A percentile compares a stretch with the other conserved stretches of the same genome.
phyloP scores from a whole-genome alignment of 768 basidiomycete genomes.

The Tulasnella sp. region DNA sequence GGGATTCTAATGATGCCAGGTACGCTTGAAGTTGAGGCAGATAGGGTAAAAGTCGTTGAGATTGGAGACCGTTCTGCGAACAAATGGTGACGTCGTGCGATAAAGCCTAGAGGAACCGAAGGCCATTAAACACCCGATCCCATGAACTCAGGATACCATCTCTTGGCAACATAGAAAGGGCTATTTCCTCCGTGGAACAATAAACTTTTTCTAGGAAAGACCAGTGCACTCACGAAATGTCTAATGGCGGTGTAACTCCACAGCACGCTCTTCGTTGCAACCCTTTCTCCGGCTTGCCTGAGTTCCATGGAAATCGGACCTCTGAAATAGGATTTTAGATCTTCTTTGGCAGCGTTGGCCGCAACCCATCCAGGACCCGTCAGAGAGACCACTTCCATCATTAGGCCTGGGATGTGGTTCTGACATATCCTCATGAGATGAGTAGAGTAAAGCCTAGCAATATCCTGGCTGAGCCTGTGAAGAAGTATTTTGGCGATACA shows the following conservation, averaged over 20 bases:
- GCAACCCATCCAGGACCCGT: conserved; percentile 67
- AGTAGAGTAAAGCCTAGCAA: conserved; percentile 62
- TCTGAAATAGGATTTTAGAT: conserved; percentile 63
- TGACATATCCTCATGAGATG: conserved; percentile 62
- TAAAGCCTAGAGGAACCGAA: conserved; percentile 48
- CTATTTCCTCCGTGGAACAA: not conserved
- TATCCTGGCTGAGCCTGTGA: conserved; percentile 69
- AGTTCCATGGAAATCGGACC: conserved; percentile 70
- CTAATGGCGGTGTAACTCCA: conserved; percentile 76
- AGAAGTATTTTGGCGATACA: conserved; percentile 55
- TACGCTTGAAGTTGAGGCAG: conserved; percentile 59
- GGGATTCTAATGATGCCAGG: conserved; percentile 57
- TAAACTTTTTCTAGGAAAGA: not conserved
- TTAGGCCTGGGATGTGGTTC: conserved; percentile 62
- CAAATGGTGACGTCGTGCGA: conserved; percentile 68
- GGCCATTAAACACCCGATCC: not conserved
- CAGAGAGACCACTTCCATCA: conserved; percentile 59
- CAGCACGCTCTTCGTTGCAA: conserved; percentile 73
- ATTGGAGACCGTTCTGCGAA: conserved; percentile 61
- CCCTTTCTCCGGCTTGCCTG: conserved; percentile 70
- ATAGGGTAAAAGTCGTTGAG: conserved; percentile 59
- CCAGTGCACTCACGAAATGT: conserved; percentile 57
- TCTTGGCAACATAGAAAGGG: not conserved
- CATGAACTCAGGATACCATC: not conserved
- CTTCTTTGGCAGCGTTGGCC: conserved; percentile 61